These are phyloP conservation scores for Skeletonema grethae DNA, from an alignment of 108 stramenopile species.

Conservation along the genomic window DNA sequence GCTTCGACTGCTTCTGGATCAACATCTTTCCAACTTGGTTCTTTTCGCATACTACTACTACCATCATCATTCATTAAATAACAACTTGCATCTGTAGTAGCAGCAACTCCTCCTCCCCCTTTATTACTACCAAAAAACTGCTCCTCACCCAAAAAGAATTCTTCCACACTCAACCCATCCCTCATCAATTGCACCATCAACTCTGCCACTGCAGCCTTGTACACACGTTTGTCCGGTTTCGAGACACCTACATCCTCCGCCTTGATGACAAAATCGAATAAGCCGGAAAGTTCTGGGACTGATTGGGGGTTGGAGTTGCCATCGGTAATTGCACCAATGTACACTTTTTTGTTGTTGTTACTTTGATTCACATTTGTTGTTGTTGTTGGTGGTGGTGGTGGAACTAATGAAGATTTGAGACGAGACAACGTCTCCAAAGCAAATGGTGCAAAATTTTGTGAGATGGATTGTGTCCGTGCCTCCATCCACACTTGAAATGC, in stretches of 20 bases:
- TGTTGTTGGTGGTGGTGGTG: conserved; percentile 8
- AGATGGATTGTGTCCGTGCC: conserved; percentile 71
- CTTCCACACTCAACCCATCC: conserved; percentile 36
- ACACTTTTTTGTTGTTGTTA: no score
- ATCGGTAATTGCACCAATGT: conserved; percentile 87
- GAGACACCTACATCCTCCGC: conserved; percentile 80
- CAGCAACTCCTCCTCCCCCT: neutral
- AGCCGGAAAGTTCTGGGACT: conserved; percentile 39
- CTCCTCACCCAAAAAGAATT: conserved; percentile 34
- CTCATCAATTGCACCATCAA: conserved; percentile 20
- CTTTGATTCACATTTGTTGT: no score
- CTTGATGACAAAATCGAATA: conserved; percentile 81
- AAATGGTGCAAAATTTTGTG: conserved; percentile 50
- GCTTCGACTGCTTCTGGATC: conserved; percentile 27
- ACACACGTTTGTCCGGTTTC: conserved; percentile 78
- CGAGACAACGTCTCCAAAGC: conserved; percentile 49
- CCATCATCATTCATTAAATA: neutral
- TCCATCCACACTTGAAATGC: conserved; percentile 74
- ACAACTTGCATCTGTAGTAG: neutral
- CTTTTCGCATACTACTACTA: neutral
- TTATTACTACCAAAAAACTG: neutral
- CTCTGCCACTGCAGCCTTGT: conserved; percentile 56
- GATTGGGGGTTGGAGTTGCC: conserved; percentile 80
- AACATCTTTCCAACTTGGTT: conserved; percentile 29
- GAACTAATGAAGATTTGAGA: conserved; percentile 35